Evolutionary conservation across 345 rosid species (phyloP).

Genomic region (Acer campestre): DNA sequence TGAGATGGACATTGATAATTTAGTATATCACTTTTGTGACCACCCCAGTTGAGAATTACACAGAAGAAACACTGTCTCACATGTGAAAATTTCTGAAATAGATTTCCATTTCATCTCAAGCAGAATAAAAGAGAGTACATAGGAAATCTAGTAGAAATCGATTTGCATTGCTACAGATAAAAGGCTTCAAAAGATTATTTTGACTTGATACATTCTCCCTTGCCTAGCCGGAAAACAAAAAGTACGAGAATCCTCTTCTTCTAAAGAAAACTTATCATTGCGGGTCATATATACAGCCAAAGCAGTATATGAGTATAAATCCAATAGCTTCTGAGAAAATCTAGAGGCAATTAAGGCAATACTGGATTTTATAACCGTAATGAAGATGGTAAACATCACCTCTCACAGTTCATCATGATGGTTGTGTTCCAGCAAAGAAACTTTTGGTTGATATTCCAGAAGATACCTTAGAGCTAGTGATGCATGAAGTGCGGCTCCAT

Average conservation of each 20-base stretch:
- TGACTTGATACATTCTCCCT: constrained; percentile 3
- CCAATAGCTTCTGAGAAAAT: neutral
- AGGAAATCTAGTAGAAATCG: neutral
- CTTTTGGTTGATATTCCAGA: constrained; percentile 36
- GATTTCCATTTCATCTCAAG: neutral
- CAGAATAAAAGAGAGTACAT: neutral
- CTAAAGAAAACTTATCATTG: neutral
- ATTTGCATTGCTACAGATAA: neutral
- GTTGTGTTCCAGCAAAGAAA: constrained; percentile 25
- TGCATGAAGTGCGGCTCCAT: constrained; percentile 93
- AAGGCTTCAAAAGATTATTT: neutral
- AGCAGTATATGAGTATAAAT: neutral
- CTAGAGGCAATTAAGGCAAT: neutral
- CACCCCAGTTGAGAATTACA: too few relatives aligned
- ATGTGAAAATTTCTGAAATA: neutral
- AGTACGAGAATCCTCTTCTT: neutral
- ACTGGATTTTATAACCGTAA: neutral
- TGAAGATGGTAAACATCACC: constrained; percentile 5
- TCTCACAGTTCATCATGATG: constrained; percentile 66
- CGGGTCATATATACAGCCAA: neutral
- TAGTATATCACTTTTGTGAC: too few relatives aligned
- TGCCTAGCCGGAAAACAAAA: neutral
- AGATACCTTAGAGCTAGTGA: constrained; percentile 72
- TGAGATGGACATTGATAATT: too few relatives aligned
- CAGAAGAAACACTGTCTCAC: too few relatives aligned